phyloP scores from a whole-genome alignment of 495 filamentous ascomycete species.

The Neurospora pannonica region DNA sequence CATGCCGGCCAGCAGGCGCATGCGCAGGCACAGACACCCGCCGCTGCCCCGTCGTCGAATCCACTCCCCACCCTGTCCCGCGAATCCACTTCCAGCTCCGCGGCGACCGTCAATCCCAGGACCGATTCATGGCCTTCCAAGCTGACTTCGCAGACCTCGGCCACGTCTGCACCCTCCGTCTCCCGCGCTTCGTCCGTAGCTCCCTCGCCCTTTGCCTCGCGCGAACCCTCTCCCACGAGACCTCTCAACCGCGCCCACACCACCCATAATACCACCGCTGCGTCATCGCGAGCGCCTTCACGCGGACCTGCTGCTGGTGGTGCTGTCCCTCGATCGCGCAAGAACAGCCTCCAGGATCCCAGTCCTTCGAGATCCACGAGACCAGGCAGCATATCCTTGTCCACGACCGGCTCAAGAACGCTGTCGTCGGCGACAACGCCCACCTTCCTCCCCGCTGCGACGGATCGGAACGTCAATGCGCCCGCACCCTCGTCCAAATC shows the following conservation, averaged over 20 bases:
- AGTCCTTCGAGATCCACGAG: conserved; percentile 53
- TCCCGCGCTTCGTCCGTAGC: conserved; percentile 28
- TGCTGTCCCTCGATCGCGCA: conserved; percentile 42
- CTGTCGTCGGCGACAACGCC: conserved; percentile 56
- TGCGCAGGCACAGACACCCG: neutral
- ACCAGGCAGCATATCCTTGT: conserved; percentile 44
- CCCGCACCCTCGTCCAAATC: conserved; percentile 51
- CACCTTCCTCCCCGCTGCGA: conserved; percentile 42
- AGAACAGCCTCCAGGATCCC: conserved; percentile 56
- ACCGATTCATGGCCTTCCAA: conserved; percentile 24
- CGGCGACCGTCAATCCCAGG: conserved; percentile 36
- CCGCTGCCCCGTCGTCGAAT: neutral
- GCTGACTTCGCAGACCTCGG: conserved; percentile 16
- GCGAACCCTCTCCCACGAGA: conserved; percentile 42
- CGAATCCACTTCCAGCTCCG: conserved; percentile 25
- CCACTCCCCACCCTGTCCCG: conserved; percentile 19
- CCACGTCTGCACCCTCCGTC: conserved; percentile 30
- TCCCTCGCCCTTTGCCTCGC: conserved; percentile 38
- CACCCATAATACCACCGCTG: neutral
- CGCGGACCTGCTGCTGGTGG: neutral
- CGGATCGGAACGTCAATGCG: conserved; percentile 50
- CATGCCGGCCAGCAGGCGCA: neutral
- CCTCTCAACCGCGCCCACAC: conserved; percentile 8
- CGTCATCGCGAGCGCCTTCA: neutral
- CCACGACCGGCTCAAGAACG: conserved; percentile 50